Conservation (phyloP, 2,329 filamentous ascomycete species). For the Dendrostoma leiphaemia region DNA sequence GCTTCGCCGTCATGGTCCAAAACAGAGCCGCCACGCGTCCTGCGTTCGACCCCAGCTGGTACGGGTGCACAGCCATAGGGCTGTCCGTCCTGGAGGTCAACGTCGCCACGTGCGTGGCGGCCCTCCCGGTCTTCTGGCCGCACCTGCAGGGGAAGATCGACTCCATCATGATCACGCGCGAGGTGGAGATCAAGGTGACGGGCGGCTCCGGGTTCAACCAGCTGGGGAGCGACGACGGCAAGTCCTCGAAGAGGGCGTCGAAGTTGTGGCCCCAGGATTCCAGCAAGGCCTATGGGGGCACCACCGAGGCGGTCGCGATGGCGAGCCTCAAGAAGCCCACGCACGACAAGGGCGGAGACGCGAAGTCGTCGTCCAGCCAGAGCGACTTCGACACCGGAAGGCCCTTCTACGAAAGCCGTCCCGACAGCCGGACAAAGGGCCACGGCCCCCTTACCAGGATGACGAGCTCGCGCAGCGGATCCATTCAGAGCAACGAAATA, state of each 20-base stretch:
- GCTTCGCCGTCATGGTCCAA: conserved; percentile 22
- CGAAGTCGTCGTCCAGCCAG: background rate
- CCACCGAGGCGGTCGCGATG: background rate
- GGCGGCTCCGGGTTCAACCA: background rate
- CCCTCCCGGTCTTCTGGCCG: conserved; percentile 30
- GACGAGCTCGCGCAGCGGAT: background rate
- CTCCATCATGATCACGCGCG: conserved; percentile 26
- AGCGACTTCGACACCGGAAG: background rate
- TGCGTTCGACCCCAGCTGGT: conserved; percentile 27
- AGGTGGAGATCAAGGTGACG: conserved; percentile 23
- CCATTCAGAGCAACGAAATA: background rate
- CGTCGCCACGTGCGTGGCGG: conserved; percentile 26
- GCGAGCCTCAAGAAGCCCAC: background rate
- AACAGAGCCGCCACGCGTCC: conserved; percentile 22
- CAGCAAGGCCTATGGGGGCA: background rate
- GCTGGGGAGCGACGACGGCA: background rate
- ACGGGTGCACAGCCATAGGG: conserved; percentile 23
- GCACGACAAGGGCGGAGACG: background rate
- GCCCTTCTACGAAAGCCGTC: too few species aligned
- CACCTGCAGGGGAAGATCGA: conserved; percentile 23
- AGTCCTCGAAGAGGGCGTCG: background rate
- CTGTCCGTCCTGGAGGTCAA: conserved; percentile 27
- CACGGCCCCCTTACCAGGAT: background rate
- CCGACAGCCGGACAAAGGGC: background rate
- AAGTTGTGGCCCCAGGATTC: background rate